phyloP scores from a whole-genome alignment of 2,329 filamentous ascomycete species.

The Hypoxylon sp. region DNA sequence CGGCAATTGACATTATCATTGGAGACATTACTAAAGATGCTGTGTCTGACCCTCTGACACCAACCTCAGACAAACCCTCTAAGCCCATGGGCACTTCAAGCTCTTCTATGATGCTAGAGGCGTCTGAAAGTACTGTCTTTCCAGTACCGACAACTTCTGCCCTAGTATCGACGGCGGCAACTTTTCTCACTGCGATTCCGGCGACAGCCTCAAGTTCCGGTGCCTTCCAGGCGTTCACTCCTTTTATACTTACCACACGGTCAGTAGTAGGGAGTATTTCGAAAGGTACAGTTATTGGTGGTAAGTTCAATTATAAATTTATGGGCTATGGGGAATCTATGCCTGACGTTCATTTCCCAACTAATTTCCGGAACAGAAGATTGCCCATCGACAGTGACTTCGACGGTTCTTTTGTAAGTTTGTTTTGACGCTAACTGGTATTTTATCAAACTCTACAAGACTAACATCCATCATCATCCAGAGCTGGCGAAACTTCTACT shows the following conservation, averaged over 20 bases:
- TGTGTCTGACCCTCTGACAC: constrained; percentile 32
- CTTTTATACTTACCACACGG: constrained; percentile 18
- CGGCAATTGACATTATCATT: constrained; percentile 42
- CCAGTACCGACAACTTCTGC: background rate
- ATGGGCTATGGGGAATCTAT: background rate
- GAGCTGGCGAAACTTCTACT: constrained; percentile 42
- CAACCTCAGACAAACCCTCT: constrained; percentile 39
- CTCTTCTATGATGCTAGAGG: constrained; percentile 29
- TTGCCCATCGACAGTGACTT: constrained; percentile 20
- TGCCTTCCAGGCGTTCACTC: constrained; percentile 2
- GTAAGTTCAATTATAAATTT: constrained; percentile 35
- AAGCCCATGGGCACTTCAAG: constrained; percentile 42
- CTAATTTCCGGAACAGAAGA: constrained; percentile 5
- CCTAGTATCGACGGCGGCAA: background rate
- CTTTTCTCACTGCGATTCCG: background rate
- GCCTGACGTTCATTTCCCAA: constrained; percentile 20
- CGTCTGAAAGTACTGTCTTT: constrained; percentile 8
- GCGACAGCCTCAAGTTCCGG: background rate
- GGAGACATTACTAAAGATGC: constrained; percentile 38
- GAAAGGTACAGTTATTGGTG: constrained; percentile 27
- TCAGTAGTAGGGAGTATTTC: constrained; percentile 19
- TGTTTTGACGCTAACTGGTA: background rate
- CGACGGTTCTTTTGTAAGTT: constrained; percentile 39
- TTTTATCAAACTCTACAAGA: background rate
- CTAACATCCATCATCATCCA: constrained; percentile 6